Evolutionary conservation across 2,329 filamentous ascomycete genomes (phyloP).

Genomic region (Aureobasidium sp.): DNA sequence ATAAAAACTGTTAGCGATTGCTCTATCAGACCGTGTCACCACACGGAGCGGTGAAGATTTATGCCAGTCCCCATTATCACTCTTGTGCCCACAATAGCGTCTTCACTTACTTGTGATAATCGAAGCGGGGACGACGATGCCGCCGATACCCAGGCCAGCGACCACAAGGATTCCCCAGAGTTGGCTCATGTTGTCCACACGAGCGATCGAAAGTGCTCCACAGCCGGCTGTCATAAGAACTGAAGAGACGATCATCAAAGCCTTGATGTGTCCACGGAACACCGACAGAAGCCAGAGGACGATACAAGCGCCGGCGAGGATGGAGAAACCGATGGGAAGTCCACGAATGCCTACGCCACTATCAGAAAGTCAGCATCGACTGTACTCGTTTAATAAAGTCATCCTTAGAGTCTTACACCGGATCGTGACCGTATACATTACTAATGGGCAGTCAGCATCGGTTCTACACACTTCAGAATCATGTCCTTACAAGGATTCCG

Average conservation of each 20-base stretch:
- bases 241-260: constrained; percentile 51
- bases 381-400: not conserved
- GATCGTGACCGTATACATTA: constrained; percentile 58
- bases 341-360: constrained; percentile 53
- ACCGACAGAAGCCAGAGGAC: constrained; percentile 50
- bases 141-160: constrained; percentile 57
- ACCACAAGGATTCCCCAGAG: constrained; percentile 52
- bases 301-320: constrained; percentile 53
- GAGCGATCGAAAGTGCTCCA: constrained; percentile 24
- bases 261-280: constrained; percentile 50
- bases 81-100: too few relatives aligned
- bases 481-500: constrained; percentile 41
- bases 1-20: too few relatives aligned
- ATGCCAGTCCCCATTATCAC: too few relatives aligned
- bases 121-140: constrained; percentile 58
- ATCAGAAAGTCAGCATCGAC: not conserved
- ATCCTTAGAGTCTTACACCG: constrained; percentile 37
- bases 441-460: not conserved
- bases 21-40: too few relatives aligned
- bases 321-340: constrained; percentile 56
- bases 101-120: constrained; percentile 42
- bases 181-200: constrained; percentile 26
- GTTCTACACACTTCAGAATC: not conserved
- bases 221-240: constrained; percentile 55
- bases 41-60: too few relatives aligned